Evolutionary conservation across 1,284 basidiomycete genomes (phyloP).

Genomic region (Trametes versicolor): DNA sequence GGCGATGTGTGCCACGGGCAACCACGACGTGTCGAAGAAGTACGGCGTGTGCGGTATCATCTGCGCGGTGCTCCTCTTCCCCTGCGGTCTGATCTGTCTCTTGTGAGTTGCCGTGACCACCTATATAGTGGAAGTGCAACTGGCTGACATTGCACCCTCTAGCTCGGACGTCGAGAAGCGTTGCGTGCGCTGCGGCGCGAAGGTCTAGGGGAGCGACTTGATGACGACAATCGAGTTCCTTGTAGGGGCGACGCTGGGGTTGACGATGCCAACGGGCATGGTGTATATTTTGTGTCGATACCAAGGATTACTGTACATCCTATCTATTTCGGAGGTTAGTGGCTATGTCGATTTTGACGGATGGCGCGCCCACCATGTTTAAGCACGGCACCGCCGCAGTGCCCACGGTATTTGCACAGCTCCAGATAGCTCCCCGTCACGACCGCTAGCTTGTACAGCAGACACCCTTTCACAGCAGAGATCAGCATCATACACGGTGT

Average conservation of each 20-base stretch:
- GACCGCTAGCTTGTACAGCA: too few species aligned
- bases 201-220: slow-evolving; percentile 8
- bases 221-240: background rate
- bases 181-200: slow-evolving; percentile 37
- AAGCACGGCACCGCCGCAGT: background rate
- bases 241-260: background rate
- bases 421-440: too few species aligned
- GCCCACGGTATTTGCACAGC: background rate
- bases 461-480: too few species aligned
- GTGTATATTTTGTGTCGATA: background rate
- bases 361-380: background rate
- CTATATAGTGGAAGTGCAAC: background rate
- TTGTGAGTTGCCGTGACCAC: slow-evolving; percentile 33
- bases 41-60: slow-evolving; percentile 42
- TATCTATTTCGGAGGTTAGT: background rate
- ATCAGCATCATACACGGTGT: too few species aligned
- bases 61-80: slow-evolving; percentile 39
- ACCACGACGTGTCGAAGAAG: slow-evolving; percentile 40
- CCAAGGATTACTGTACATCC: background rate
- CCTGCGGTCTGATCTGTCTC: slow-evolving; percentile 41
- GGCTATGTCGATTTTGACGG: background rate
- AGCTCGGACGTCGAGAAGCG: slow-evolving; percentile 36
- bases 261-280: background rate
- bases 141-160: background rate
- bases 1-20: slow-evolving; percentile 40